Conservation (phyloP, 257 asterid genomes). For the Fraxinus americana region DNA sequence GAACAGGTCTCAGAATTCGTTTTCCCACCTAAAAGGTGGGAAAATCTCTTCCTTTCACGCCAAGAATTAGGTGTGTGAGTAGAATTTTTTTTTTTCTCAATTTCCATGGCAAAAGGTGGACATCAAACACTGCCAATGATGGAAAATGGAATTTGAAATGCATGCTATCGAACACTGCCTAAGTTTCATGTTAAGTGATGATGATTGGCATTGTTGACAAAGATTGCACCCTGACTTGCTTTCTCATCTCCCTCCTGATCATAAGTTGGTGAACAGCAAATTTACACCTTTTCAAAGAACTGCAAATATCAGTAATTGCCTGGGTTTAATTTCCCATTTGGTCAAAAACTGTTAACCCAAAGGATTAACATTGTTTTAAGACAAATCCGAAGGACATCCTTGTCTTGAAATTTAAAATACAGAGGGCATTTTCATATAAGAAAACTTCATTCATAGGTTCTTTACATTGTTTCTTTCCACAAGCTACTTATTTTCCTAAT, state of each 20-base stretch:
- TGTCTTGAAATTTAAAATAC: background rate
- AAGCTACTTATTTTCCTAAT: slow-evolving; percentile 16
- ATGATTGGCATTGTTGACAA: background rate
- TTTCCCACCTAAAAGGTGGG: no score
- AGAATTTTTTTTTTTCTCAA: no score
- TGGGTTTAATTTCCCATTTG: background rate
- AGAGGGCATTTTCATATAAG: background rate
- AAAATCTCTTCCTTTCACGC: no score
- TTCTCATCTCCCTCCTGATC: background rate
- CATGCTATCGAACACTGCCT: no score
- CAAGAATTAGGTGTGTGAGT: no score
- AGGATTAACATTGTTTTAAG: background rate
- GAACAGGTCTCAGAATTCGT: no score
- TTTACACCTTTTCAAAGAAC: background rate
- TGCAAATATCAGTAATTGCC: background rate
- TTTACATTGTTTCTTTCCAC: background rate
- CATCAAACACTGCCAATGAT: no score
- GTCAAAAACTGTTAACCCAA: background rate
- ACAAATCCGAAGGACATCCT: background rate
- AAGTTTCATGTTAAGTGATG: background rate
- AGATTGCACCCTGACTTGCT: background rate
- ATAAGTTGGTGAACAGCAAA: background rate
- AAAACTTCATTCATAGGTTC: background rate
- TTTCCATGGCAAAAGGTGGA: no score
- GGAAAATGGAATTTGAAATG: no score